Evolutionary conservation across 441 rosid species (phyloP), one percentile per base, ranked within the genome.

Genomic region (Macaranga tanarius): DNA sequence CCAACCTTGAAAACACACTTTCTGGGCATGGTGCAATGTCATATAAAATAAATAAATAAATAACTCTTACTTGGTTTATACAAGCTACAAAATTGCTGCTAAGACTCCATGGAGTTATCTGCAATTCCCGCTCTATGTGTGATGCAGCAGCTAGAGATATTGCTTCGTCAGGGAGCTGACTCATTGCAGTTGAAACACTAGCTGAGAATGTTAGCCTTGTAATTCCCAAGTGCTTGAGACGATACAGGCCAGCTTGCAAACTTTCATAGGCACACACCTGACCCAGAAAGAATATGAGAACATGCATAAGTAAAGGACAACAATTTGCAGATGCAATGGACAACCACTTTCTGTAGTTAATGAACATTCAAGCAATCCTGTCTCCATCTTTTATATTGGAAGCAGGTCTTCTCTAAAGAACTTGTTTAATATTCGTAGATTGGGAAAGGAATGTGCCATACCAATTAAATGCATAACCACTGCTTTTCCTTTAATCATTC

Each of bases 201-300:
- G 91, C 85, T 59, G 97, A 97, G 48, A 85, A 82, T 50, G 95
- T 89, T 45, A 93, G 82, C 74, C 87, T 88, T n/a, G 90, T 85
- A 77, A 96, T 96, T 80, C 99, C 99, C 79, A 89, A 85, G 84
- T 93, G 97, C 79, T 90, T 96, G 75, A 96, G 96, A 81, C 86
- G 91, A 81, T 90, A 92, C 42, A 90, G 77, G 80, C 96, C 99
- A 83, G 99, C 98, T 77, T 73, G 92, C 98, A 96, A 92, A 80
- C 99, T 96, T 85, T 96, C 99, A 77, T 90, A 89, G 70, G 97
- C 86, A 81, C 98, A 96, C 50, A 96, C 95, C 99, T 96, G 82
- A 56, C 56, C 73, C 83, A 70, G 79, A 72, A 72, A 44, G 47
- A 60, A 50, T 64, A 26, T 51, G 17, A 64, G 25, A 71, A 62